Evolutionary conservation across 108 stramenopile species (phyloP).

Genomic region (Schizochytrium sp.): DNA sequence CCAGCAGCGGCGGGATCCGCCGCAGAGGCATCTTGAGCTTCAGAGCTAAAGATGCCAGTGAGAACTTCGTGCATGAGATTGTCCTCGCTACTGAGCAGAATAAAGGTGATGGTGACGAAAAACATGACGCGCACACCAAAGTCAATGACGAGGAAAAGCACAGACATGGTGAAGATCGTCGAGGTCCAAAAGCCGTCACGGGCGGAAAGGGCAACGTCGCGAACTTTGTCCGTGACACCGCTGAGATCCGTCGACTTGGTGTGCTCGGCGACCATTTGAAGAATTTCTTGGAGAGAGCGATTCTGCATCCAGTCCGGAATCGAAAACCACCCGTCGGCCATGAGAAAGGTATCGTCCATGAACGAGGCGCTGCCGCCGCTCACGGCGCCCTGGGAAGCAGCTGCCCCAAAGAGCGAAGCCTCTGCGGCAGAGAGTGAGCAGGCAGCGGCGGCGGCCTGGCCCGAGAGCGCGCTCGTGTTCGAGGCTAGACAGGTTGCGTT

Average conservation of each 20-base stretch:
- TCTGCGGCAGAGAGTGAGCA: too few species aligned
- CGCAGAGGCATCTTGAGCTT: not conserved
- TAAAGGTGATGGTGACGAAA: not conserved
- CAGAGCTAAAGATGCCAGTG: not conserved
- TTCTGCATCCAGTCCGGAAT: not conserved
- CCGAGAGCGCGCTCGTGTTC: too few species aligned
- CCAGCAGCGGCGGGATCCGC: too few species aligned
- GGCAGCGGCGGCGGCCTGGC: not conserved
- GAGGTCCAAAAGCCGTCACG: slow-evolving; percentile 1
- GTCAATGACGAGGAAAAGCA: not conserved
- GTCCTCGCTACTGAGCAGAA: not conserved
- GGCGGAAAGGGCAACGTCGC: not conserved
- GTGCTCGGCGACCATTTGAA: not conserved
- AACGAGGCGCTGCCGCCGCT: not conserved
- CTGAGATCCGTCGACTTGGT: not conserved
- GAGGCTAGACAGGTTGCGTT: too few species aligned
- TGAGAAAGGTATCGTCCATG: too few species aligned
- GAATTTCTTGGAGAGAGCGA: not conserved
- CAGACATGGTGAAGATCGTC: not conserved
- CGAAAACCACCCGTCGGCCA: not conserved
- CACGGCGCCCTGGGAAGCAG: not conserved
- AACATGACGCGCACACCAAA: not conserved
- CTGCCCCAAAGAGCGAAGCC: not conserved
- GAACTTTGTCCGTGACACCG: not conserved
- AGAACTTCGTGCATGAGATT: slow-evolving; percentile 13